phyloP scores from a whole-genome alignment of 2,329 filamentous ascomycete genomes.

The Sphaerulina populicola region DNA sequence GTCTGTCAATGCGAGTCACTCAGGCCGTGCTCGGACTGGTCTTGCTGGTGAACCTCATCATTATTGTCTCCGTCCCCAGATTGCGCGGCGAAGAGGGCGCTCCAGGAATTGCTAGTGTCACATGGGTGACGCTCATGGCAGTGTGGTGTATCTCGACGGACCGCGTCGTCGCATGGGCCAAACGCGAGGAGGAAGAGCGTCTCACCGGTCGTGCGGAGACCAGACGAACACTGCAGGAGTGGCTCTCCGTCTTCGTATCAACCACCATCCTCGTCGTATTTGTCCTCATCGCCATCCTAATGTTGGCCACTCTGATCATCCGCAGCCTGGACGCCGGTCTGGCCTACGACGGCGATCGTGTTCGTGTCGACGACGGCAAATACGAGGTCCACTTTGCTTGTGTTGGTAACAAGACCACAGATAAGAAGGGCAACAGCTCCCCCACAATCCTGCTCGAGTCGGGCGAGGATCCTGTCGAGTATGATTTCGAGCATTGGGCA shows the following conservation, averaged over 20 bases:
- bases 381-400: conserved; percentile 85
- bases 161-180: conserved; percentile 80
- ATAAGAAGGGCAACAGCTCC: conserved; percentile 45
- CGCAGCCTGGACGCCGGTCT: conserved; percentile 72
- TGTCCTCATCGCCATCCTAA: conserved; percentile 59
- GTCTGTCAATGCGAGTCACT: conserved; percentile 66
- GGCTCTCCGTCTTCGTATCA: conserved; percentile 69
- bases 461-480: conserved; percentile 69
- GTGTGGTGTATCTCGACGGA: conserved; percentile 73
- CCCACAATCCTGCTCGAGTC: conserved; percentile 82
- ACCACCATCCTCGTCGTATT: conserved; percentile 64
- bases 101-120: conserved; percentile 76
- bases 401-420: conserved; percentile 58
- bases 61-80: conserved; percentile 66
- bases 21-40: conserved; percentile 59
- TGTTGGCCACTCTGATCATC: conserved; percentile 71
- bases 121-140: conserved; percentile 73
- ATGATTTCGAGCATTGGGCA: conserved; percentile 71
- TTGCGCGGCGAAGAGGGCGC: conserved; percentile 79
- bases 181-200: conserved; percentile 83
- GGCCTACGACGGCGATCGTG: conserved; percentile 62
- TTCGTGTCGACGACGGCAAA: conserved; percentile 73
- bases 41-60: conserved; percentile 64
- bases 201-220: conserved; percentile 84
- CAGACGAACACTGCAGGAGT: conserved; percentile 71